Percentiles rank a stretch among this genome's conserved stretches.
Conservation (phyloP, 2,329 filamentous ascomycete genomes). For the Xylariomycetidae sp. region DNA sequence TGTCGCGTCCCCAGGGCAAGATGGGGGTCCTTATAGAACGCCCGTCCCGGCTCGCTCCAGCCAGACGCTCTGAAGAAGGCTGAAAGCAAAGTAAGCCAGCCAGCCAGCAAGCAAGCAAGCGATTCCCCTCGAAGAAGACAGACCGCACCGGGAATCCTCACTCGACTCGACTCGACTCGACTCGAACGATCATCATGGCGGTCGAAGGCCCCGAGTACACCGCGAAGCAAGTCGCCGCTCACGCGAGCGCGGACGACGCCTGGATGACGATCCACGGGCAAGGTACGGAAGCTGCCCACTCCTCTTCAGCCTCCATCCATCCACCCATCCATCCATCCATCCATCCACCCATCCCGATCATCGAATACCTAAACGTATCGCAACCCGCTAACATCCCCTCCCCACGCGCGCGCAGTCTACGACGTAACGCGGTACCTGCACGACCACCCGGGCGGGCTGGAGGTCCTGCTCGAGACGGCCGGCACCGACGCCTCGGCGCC, state of each 20-base stretch:
- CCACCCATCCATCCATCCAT: neutral
- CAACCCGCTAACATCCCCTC: constrained; percentile 5
- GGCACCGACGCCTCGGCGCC: constrained; percentile 73
- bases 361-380: neutral
- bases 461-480: constrained; percentile 70
- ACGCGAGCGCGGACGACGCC: constrained; percentile 40
- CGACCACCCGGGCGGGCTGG: constrained; percentile 67
- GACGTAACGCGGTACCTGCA: constrained; percentile 50
- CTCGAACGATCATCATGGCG: constrained; percentile 9
- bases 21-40: too few species aligned
- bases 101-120: too few species aligned
- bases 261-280: constrained; percentile 54
- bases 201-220: constrained; percentile 23
- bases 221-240: constrained; percentile 39
- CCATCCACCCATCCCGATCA: neutral
- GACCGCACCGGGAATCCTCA: too few species aligned
- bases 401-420: constrained; percentile 42
- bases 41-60: too few species aligned
- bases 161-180: too few species aligned
- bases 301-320: too few species aligned
- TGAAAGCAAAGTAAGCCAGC: too few species aligned
- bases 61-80: too few species aligned
- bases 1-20: too few species aligned
- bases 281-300: constrained; percentile 28
- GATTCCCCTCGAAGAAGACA: too few species aligned